Evolutionary conservation across 441 rosid species (phyloP).

Genomic region (Omphalea diandra): DNA sequence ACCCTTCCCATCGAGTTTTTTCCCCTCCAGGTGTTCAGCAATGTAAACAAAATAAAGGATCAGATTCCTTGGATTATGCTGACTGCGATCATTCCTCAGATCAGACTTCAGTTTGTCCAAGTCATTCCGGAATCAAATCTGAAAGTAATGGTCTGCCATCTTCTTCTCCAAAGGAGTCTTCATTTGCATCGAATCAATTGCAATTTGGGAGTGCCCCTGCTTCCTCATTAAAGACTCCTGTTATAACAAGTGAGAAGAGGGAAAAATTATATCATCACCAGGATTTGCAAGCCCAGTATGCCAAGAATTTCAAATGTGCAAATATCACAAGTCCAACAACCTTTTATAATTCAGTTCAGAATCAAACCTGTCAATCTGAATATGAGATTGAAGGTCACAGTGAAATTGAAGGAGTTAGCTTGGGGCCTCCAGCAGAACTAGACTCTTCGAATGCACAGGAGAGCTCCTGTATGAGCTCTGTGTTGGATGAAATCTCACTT

Average conservation of each 20-base stretch:
- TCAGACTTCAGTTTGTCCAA: constrained; percentile 50
- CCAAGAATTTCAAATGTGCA: constrained; percentile 34
- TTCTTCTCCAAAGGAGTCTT: constrained; percentile 48
- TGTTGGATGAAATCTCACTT: constrained; percentile 61
- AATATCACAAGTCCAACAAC: constrained; percentile 34
- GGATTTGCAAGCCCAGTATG: constrained; percentile 31
- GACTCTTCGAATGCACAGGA: constrained; percentile 54
- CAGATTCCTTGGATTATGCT: constrained; percentile 31
- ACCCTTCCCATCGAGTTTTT: constrained; percentile 32
- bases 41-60: constrained; percentile 23
- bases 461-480: constrained; percentile 60
- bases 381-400: constrained; percentile 40
- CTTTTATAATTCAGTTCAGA: constrained; percentile 45
- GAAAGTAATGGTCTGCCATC: constrained; percentile 46
- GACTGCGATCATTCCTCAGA: constrained; percentile 40
- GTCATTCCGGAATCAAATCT: constrained; percentile 46
- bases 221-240: constrained; percentile 36
- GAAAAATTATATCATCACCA: constrained; percentile 30
- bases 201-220: constrained; percentile 45
- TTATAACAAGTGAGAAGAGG: constrained; percentile 31
- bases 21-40: constrained; percentile 33
- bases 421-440: constrained; percentile 38
- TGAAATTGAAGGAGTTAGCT: constrained; percentile 43
- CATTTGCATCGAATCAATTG: constrained; percentile 58
- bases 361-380: constrained; percentile 35